These are phyloP conservation scores for Pseudogymnoascus sp. DNA, from an alignment of 2,329 filamentous ascomycete species.

Conservation along the genomic window DNA sequence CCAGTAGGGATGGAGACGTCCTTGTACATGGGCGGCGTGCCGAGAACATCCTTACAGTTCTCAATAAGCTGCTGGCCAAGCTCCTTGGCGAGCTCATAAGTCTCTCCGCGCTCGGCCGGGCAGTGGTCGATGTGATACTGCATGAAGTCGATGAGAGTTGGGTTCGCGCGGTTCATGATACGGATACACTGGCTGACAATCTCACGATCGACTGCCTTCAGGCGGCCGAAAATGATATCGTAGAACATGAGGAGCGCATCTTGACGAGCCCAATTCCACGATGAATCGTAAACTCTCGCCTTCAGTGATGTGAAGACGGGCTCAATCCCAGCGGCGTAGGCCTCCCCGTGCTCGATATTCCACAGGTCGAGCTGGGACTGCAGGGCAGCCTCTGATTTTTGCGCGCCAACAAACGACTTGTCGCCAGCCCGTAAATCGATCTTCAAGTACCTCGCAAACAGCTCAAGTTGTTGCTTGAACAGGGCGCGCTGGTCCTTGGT, in stretches of 20 bases:
- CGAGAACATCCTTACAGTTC: conserved; percentile 90
- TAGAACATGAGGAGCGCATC: conserved; percentile 98
- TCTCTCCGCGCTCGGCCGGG: conserved; percentile 91
- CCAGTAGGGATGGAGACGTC: conserved; percentile 89
- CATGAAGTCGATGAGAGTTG: conserved; percentile 94
- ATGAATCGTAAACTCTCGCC: conserved; percentile 92
- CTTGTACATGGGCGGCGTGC: conserved; percentile 82
- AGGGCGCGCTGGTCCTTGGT: conserved; percentile 93
- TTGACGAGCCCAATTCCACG: conserved; percentile 98
- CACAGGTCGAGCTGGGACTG: conserved; percentile 92
- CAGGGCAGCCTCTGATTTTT: conserved; percentile 77
- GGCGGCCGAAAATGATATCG: conserved; percentile 93
- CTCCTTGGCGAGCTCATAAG: conserved; percentile 94
- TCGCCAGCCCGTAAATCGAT: conserved; percentile 94
- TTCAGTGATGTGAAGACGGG: conserved; percentile 90
- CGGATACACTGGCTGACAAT: conserved; percentile 98
- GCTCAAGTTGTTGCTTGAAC: conserved; percentile 96
- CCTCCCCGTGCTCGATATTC: conserved; percentile 90
- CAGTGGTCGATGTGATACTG: conserved; percentile 99
- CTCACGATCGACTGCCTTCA: conserved; percentile 88
- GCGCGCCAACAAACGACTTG: conserved; percentile 77
- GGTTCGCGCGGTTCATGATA: conserved; percentile 98
- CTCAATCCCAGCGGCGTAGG: conserved; percentile 90
- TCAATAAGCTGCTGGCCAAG: conserved; percentile 89
- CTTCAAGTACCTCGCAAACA: conserved; percentile 92